Percentiles rank a stretch among this genome's conserved stretches.
phyloP scores from a whole-genome alignment of 2,329 filamentous ascomycete genomes.

The Colletotrichum limetticola region DNA sequence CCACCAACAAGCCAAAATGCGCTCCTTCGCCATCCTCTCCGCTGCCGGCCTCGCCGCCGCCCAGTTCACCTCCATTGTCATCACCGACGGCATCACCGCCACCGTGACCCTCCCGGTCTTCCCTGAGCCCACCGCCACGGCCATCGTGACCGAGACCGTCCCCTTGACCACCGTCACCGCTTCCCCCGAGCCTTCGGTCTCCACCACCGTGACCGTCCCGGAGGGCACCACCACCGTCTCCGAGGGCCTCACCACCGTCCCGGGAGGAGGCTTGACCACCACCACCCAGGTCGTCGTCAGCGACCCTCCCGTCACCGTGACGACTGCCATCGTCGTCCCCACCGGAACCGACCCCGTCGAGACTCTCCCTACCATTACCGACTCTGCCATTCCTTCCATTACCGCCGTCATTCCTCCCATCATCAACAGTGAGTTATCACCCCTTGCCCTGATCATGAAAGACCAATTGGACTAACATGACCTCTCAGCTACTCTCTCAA shows the following conservation, averaged over 20 bases:
- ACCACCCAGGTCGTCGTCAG: constrained; percentile 6
- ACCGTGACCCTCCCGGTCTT: constrained; percentile 37
- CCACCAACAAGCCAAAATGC: constrained; percentile 36
- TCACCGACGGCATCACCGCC: constrained; percentile 37
- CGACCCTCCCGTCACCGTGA: constrained; percentile 16
- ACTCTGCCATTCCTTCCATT: not conserved
- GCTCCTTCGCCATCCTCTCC: constrained; percentile 37
- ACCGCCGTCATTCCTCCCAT: not conserved
- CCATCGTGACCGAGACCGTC: constrained; percentile 29
- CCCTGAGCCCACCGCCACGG: constrained; percentile 32
- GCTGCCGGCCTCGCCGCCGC: constrained; percentile 37
- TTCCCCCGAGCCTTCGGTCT: constrained; percentile 1
- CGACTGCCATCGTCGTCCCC: constrained; percentile 27
- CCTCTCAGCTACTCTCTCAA: constrained; percentile 22
- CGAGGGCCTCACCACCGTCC: constrained; percentile 22
- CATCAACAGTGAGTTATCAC: constrained; percentile 15
- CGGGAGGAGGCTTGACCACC: constrained; percentile 24
- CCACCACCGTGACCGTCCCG: constrained; percentile 13
- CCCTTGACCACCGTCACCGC: constrained; percentile 33
- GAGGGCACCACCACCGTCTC: constrained; percentile 19
- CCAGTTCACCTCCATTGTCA: constrained; percentile 35
- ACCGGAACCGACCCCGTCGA: constrained; percentile 14
- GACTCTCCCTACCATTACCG: constrained; percentile 15
- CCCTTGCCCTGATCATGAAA: fast-evolving
- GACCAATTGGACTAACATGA: not conserved